Conservation (phyloP, 169 alveolate species). For the Blepharisma undulans region DNA sequence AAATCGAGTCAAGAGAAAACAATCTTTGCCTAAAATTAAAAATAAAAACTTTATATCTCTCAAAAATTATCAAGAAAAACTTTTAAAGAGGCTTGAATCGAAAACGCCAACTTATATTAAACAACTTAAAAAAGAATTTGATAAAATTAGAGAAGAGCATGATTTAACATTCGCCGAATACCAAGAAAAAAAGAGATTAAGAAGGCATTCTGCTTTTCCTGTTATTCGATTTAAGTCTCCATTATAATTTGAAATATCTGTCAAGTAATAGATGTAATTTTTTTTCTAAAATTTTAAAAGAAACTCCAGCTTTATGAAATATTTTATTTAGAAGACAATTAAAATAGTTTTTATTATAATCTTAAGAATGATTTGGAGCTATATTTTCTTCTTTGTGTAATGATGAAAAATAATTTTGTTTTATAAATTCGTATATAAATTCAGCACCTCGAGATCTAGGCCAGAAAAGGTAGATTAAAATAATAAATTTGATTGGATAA, state of each 20-base stretch:
- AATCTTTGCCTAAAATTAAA: neutral
- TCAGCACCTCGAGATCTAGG: conserved; percentile 81
- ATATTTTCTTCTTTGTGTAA: neutral
- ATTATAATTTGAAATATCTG: no score
- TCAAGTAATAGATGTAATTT: no score
- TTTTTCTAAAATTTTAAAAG: no score
- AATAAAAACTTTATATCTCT: neutral
- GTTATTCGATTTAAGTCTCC: neutral
- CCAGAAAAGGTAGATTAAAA: conserved; percentile 85
- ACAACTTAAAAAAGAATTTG: neutral
- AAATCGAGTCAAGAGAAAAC: neutral
- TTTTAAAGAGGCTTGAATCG: neutral
- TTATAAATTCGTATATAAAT: no score
- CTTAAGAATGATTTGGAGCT: neutral
- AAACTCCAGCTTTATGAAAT: no score
- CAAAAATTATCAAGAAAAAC: neutral
- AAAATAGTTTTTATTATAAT: no score
- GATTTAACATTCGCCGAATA: neutral
- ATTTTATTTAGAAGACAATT: no score
- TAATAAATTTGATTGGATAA: conserved; percentile 81
- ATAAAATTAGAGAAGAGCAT: neutral
- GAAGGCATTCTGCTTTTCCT: neutral
- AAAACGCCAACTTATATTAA: neutral
- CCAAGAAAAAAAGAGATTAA: neutral
- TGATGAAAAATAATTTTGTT: no score